These are phyloP conservation scores for Pseudonitzschia delicatissima DNA, from an alignment of 108 stramenopile species.

Conservation along the genomic window DNA sequence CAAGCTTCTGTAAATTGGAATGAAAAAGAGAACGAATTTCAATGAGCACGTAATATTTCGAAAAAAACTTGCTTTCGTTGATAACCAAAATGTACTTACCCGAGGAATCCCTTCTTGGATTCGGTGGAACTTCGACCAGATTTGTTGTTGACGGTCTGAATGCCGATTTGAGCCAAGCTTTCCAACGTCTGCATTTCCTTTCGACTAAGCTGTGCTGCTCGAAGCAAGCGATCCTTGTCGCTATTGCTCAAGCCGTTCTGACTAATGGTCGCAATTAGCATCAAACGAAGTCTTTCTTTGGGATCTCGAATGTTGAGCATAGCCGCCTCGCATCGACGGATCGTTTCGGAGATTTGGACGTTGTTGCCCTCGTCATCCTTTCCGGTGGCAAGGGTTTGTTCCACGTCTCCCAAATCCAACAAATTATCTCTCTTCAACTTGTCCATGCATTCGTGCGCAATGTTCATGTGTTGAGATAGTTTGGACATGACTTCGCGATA, in stretches of 20 bases:
- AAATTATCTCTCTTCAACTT: slow-evolving; percentile 64
- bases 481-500: slow-evolving; percentile 93
- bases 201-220: slow-evolving; percentile 62
- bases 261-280: slow-evolving; percentile 81
- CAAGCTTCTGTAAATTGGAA: slow-evolving; percentile 3
- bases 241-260: slow-evolving; percentile 65
- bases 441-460: slow-evolving; percentile 93
- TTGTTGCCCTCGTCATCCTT: slow-evolving; percentile 76
- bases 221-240: slow-evolving; percentile 60
- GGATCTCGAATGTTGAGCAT: slow-evolving; percentile 50
- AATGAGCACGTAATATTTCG: neutral
- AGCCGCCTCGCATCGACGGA: slow-evolving; percentile 56
- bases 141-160: slow-evolving; percentile 23
- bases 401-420: slow-evolving; percentile 81
- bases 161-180: slow-evolving; percentile 68
- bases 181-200: slow-evolving; percentile 55
- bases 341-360: slow-evolving; percentile 60
- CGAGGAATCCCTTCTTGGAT: slow-evolving; percentile 33
- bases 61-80: neutral
- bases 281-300: slow-evolving; percentile 71
- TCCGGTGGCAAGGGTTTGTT: slow-evolving; percentile 93
- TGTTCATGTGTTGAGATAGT: slow-evolving; percentile 89
- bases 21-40: neutral
- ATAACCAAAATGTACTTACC: slow-evolving; percentile 21
- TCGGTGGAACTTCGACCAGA: slow-evolving; percentile 18